Conservation (phyloP, 495 filamentous ascomycete species). For the Aspergillus wentii region DNA sequence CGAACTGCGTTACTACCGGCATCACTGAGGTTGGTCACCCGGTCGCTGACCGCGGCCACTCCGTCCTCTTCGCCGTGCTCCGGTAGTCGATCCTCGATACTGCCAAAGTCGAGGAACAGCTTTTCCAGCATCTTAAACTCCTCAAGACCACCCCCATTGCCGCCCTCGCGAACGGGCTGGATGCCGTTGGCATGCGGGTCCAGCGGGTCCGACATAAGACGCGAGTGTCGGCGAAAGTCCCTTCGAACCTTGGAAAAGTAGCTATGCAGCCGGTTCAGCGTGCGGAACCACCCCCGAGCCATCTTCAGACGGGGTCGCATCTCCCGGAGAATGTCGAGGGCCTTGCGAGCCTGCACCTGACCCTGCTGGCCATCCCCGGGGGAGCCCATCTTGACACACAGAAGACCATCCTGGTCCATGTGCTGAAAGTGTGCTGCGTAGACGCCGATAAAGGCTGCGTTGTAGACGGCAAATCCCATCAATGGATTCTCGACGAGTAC, state of each 20-base stretch:
- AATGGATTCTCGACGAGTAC: conserved; percentile 74
- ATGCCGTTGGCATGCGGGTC: conserved; percentile 35
- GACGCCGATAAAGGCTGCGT: conserved; percentile 64
- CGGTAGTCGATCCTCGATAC: conserved; percentile 41
- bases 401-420: conserved; percentile 66
- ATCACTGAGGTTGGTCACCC: conserved; percentile 33
- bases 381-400: conserved; percentile 29
- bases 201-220: conserved; percentile 25
- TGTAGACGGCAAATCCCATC: conserved; percentile 76
- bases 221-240: conserved; percentile 51
- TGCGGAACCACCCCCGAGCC: conserved; percentile 65
- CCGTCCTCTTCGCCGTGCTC: conserved; percentile 25
- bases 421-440: conserved; percentile 72
- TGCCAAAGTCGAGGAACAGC: conserved; percentile 53
- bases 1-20: conserved; percentile 38
- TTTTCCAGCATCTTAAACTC: conserved; percentile 63
- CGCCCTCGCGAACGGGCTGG: conserved; percentile 46
- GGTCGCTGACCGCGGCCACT: conserved; percentile 20
- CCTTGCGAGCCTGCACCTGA: conserved; percentile 42
- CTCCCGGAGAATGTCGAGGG: conserved; percentile 50
- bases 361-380: conserved; percentile 21
- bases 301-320: conserved; percentile 66
- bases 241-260: conserved; percentile 63
- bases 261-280: conserved; percentile 60
- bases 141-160: conserved; percentile 59